Percentiles rank a stretch among this genome's conserved stretches.
Conservation (phyloP, 2,329 filamentous ascomycete species). For the Arthrobotrys sinensis region DNA sequence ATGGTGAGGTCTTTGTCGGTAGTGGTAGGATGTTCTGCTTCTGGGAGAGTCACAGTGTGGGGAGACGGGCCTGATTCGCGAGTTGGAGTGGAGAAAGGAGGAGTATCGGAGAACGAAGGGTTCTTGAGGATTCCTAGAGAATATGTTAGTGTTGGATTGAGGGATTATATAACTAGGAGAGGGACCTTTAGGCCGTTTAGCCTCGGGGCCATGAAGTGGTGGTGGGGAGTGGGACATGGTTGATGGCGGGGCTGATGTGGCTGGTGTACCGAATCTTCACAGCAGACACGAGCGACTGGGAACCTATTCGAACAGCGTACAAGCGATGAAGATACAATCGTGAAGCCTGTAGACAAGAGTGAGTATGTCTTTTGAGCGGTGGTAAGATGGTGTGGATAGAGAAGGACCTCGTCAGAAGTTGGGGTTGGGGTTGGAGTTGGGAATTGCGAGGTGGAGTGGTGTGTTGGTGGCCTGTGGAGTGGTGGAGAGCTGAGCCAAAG, state of each 20-base stretch:
- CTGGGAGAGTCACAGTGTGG: slow-evolving; percentile 45
- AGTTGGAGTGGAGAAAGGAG: slow-evolving; percentile 25
- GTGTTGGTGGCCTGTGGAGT: slow-evolving; percentile 47
- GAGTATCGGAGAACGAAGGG: slow-evolving; percentile 52
- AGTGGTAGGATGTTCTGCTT: slow-evolving; percentile 11
- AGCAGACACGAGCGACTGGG: neutral
- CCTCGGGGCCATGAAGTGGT: slow-evolving; percentile 57
- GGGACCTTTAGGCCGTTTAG: slow-evolving; percentile 58
- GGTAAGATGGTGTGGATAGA: neutral
- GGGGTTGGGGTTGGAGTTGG: slow-evolving; percentile 7
- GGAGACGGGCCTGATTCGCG: slow-evolving; percentile 35
- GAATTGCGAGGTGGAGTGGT: slow-evolving; percentile 15
- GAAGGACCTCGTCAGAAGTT: slow-evolving; percentile 1
- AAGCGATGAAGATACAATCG: neutral
- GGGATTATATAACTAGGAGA: neutral
- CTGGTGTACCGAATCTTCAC: slow-evolving; percentile 11
- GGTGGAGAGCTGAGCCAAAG: slow-evolving; percentile 6
- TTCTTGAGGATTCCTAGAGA: slow-evolving; percentile 57
- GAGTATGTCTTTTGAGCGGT: neutral
- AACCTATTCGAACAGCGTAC: neutral
- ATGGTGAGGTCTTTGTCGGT: slow-evolving; percentile 88
- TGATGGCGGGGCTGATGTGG: slow-evolving; percentile 41
- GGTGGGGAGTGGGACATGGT: slow-evolving; percentile 59
- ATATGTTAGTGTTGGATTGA: slow-evolving; percentile 13
- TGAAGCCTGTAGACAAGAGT: neutral